phyloP scores from a whole-genome alignment of 1,139 yeast species.

The Hyphopichia khmerensis region DNA sequence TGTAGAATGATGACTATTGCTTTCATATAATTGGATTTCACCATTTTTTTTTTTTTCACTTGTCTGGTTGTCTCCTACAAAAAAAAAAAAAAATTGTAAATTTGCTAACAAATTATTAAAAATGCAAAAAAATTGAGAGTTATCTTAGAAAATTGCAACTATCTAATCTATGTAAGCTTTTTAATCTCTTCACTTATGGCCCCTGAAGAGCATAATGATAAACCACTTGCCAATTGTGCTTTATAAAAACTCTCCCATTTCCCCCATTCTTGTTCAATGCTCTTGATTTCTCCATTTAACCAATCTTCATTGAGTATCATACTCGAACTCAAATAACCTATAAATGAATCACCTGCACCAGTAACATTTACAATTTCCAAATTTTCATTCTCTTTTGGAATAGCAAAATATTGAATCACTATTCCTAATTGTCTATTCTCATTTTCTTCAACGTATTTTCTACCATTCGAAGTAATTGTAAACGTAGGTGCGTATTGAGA shows the following conservation, averaged over 20 bases:
- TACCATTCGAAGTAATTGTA: constrained; percentile 18
- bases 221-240: constrained; percentile 58
- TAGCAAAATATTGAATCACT: constrained; percentile 61
- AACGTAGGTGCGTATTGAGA: constrained; percentile 30
- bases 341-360: constrained; percentile 75
- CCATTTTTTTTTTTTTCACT: neutral
- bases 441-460: constrained; percentile 15
- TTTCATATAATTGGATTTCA: neutral
- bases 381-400: constrained; percentile 36
- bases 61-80: neutral
- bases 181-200: constrained; percentile 23
- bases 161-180: constrained; percentile 4
- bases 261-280: constrained; percentile 31
- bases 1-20: neutral
- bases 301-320: constrained; percentile 20
- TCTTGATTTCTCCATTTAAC: constrained; percentile 20
- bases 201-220: constrained; percentile 34
- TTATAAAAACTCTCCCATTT: constrained; percentile 37
- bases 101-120: too few species aligned
- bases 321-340: constrained; percentile 46
- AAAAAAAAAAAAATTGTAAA: neutral
- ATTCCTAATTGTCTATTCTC: constrained; percentile 42
- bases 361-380: constrained; percentile 51
- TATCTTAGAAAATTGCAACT: too few species aligned
- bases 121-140: too few species aligned